Evolutionary conservation across 495 filamentous ascomycete genomes (phyloP), one percentile per base, ranked within the genome.

Genomic region (Cladorrhinum samala): DNA sequence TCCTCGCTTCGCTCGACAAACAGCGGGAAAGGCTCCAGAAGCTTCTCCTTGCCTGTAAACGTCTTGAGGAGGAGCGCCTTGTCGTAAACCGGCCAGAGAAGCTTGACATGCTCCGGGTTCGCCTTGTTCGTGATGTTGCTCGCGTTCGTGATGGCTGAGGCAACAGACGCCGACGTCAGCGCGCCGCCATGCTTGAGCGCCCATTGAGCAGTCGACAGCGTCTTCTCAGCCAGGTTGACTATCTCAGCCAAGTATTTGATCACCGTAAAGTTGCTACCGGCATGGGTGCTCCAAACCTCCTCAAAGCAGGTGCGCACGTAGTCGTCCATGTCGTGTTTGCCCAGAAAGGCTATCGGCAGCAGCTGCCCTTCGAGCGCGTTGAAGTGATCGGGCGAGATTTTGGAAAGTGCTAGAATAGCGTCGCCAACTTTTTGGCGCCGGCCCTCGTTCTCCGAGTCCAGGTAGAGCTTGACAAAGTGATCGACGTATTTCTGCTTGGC

Each of bases 31-130:
- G 88, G 85, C 52, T 83, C 77, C n/a, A 97, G 72, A 44, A 97
- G 83, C 52, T 81, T 84, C 67, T 96, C 93, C 69, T 98, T 98
- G 8, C 89, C 90, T 9, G 88, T 83, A 80, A 95, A 98, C 3
- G 90, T 95, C 71, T 94, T 96, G 18, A 94, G 85, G 14, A 79
- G 75, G 47, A 95, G 63, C 2, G 90, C 83, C 61, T 84, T 86
- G 40, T 95, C 88, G 19, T 95, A 73, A 0, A 83, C 80, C 0
- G 89, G 88, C 89, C 90, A 98, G 17, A 96, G 61, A 9, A 76
- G 71, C 59, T 79, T 73, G 25, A 87, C 74, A 41, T 85, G 82
- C 2, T 70, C 59, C 11, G 64, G 63, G 51, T 67, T 70, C 16
- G 89, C 76, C 50, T 84, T 79, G 0, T 71, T 72, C 6, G 60